Base-by-base conservation (phyloP, 2,329 filamentous ascomycete genomes). In the Macroventuria anomochaeta region DNA sequence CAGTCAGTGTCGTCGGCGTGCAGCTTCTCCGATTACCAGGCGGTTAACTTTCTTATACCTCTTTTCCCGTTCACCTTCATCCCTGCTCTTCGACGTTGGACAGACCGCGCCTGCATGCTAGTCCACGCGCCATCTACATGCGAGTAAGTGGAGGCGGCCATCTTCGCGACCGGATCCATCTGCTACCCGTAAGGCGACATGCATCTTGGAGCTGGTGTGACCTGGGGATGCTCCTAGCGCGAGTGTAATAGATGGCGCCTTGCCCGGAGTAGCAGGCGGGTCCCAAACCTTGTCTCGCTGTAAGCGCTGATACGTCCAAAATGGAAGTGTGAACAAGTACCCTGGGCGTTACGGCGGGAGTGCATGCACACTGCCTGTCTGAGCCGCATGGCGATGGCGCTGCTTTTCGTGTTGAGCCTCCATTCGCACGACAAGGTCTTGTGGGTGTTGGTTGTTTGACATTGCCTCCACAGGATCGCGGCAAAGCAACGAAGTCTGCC, bases 351-450 rank as follows among this genome's bases (percentile, higher is more conserved):
- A 49, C 59, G 55, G 59, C 59, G 59, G 37, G 56, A 55, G 46
- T 55, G 58, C 56, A 54, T 60, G 57, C 52, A 41, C 46, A 17
- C 46, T 43, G 53, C 40, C 43, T 49, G 50, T 43, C 56, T 63
- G 68, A 73, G 67, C 70, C 70, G 70, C 69, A 71, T 65, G 46
- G 55, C 48, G 57, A 60, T 61, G 58, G 61, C 53, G 42, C 46
- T 55, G 41, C 36, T 52, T 58, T 53, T 65, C 59, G 69, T 68
- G 67, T 62, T 67, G 59, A 65, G 61, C 53, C 64, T 68, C 62
- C 32, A 71, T 72, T 68, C 61, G 71, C 56, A 57, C 62, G 50
- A 38, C 33, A 18, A 29, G 15, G 29, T 40, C 53, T 53, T 55
- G 46, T 36, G 33, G 15, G 32, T 57, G 63, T 63, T 64, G 59